phyloP scores from a whole-genome alignment of 1,284 basidiomycete genomes.

The Exsudoporus floridanus region DNA sequence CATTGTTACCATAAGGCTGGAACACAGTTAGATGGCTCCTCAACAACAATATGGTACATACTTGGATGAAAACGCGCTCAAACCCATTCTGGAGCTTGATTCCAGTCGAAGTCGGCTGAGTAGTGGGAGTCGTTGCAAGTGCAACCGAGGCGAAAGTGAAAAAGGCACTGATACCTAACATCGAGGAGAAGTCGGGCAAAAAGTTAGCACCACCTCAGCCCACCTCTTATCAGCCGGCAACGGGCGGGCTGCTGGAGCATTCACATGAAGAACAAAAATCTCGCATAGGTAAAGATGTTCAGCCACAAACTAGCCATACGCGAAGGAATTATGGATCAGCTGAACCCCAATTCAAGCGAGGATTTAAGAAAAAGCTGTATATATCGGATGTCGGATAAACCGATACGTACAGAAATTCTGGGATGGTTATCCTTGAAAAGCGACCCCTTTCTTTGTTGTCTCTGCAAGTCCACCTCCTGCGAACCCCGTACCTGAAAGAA shows the following conservation, averaged over 20 bases:
- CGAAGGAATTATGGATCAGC: background rate
- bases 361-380: conserved; percentile 1
- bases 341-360: background rate
- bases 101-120: conserved; percentile 35
- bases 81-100: conserved; percentile 43
- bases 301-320: background rate
- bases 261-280: background rate
- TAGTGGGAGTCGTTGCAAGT: conserved; percentile 3
- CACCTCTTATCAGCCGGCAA: background rate
- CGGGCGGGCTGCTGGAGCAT: background rate
- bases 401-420: background rate
- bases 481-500: conserved; percentile 73
- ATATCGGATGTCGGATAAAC: background rate
- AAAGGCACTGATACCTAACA: background rate
- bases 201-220: background rate
- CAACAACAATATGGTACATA: background rate
- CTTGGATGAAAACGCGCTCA: conserved; percentile 30
- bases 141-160: background rate
- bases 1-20: background rate
- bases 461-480: conserved; percentile 91
- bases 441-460: conserved; percentile 67
- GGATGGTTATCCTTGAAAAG: conserved; percentile 66
- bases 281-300: background rate
- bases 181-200: background rate
- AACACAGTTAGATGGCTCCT: background rate